Percentiles rank a stretch among this genome's conserved stretches.
phyloP scores from a whole-genome alignment of 306 rosid genomes.

The Echinosophora koreensis region DNA sequence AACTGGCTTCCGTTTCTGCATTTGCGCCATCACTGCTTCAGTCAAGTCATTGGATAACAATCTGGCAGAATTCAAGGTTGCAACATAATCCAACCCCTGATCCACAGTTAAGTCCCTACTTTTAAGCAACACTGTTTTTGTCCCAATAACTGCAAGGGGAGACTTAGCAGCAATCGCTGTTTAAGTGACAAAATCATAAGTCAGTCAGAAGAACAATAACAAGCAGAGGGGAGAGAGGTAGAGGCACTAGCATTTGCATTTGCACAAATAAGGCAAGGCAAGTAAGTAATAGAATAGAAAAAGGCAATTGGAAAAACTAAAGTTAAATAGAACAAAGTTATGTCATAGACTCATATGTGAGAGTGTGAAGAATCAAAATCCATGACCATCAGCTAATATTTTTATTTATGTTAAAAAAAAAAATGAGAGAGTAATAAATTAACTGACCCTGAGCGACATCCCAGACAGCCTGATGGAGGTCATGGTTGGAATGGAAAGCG shows the following conservation, averaged over 20 bases:
- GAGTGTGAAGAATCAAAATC: too few species aligned
- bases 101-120: conserved; percentile 79
- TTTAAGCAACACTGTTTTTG: conserved; percentile 76
- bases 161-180: conserved; percentile 79
- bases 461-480: conserved; percentile 59
- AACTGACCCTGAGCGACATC: conserved; percentile 65
- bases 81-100: conserved; percentile 88
- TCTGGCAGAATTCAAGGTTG: conserved; percentile 81
- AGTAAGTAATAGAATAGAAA: too few species aligned
- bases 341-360: too few species aligned
- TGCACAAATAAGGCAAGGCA: too few species aligned
- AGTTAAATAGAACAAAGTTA: too few species aligned
- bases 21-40: conserved; percentile 65
- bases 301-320: too few species aligned
- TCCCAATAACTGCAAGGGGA: conserved; percentile 78
- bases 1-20: conserved; percentile 68
- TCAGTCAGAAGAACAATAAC: neutral
- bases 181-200: conserved; percentile 31
- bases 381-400: too few species aligned
- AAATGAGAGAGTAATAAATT: neutral
- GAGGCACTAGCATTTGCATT: too few species aligned
- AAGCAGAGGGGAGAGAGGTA: too few species aligned
- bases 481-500: conserved; percentile 56
- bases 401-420: too few species aligned
- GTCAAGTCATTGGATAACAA: conserved; percentile 67